Evolutionary conservation across 306 rosid species (phyloP).

Genomic region (Cicer chorassanicum): DNA sequence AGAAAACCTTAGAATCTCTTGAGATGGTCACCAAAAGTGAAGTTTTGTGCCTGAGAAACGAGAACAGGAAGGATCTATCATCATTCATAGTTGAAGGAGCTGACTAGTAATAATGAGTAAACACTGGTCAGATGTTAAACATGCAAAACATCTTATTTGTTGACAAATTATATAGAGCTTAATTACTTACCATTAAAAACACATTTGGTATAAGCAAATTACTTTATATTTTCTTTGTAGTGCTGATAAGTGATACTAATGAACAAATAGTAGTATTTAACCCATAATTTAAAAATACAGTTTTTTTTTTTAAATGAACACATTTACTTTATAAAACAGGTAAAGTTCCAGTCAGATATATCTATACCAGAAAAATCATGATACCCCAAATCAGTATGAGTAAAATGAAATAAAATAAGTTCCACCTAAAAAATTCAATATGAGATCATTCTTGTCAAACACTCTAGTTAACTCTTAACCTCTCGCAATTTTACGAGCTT

Average conservation of each 20-base stretch:
- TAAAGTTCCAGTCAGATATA: conserved; percentile 9
- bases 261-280: conserved; percentile 13
- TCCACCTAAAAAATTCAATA: neutral
- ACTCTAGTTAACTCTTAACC: neutral
- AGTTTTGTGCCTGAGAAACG: conserved; percentile 67
- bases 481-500: conserved; percentile 4
- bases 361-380: conserved; percentile 18
- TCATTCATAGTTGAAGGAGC: conserved; percentile 33
- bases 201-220: conserved; percentile 5
- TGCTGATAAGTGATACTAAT: neutral
- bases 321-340: conserved; percentile 17
- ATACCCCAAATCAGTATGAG: conserved; percentile 13
- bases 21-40: conserved; percentile 81
- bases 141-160: conserved; percentile 5
- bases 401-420: conserved; percentile 12
- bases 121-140: neutral
- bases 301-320: neutral
- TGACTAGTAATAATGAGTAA: neutral
- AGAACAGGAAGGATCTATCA: conserved; percentile 43
- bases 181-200: conserved; percentile 20
- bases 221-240: conserved; percentile 19
- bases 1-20: conserved; percentile 78
- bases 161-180: neutral
- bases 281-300: conserved; percentile 2
- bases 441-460: conserved; percentile 7